Conservation (phyloP, 805 yeast species). For the Wickerhamomyces chambardii region DNA sequence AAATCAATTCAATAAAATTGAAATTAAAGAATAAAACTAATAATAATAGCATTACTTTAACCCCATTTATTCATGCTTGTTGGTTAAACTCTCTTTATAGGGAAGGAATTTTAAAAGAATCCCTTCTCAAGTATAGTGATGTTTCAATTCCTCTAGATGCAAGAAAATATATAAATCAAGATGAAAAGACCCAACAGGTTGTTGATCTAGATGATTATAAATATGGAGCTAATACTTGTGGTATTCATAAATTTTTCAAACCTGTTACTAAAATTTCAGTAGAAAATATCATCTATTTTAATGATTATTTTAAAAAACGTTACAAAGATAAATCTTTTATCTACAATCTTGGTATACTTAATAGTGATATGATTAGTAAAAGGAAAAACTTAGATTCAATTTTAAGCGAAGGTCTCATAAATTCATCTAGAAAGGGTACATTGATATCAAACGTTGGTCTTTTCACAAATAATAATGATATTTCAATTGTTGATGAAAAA, state of each 20-base stretch:
- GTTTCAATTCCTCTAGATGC: conserved; percentile 12
- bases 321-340: conserved; percentile 2
- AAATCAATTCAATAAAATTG: not conserved
- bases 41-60: conserved; percentile 4
- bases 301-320: conserved; percentile 4
- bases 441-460: conserved; percentile 14
- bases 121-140: conserved; percentile 6
- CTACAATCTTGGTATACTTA: conserved; percentile 12
- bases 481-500: not conserved
- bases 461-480: not conserved
- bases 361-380: conserved; percentile 1
- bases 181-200: not conserved
- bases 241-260: conserved; percentile 8
- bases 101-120: not conserved
- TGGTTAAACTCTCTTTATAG: conserved; percentile 10
- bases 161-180: conserved; percentile 6
- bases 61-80: conserved; percentile 11
- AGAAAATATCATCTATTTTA: conserved; percentile 2
- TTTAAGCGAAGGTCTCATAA: conserved; percentile 3
- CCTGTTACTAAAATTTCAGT: conserved; percentile 3
- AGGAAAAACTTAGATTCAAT: conserved; percentile 8
- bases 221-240: conserved; percentile 13
- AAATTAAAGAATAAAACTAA: not conserved
- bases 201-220: conserved; percentile 4
- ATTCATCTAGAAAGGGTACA: conserved; percentile 6